Conservation (phyloP, 1,139 yeast species). For the Geotrichum fermentans region DNA sequence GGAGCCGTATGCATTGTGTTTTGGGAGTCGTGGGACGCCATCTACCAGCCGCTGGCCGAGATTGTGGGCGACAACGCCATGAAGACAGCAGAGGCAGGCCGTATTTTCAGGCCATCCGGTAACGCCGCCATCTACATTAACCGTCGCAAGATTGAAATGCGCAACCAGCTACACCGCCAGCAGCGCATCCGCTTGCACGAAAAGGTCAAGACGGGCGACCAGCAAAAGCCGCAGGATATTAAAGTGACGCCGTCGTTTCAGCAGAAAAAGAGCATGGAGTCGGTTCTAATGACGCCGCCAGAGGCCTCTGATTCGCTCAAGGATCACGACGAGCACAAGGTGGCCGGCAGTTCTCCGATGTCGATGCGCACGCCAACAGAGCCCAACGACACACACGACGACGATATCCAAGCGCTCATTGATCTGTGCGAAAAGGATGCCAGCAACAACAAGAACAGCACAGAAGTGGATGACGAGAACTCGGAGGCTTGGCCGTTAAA, state of each 20-base stretch:
- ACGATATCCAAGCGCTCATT: slow-evolving; percentile 5
- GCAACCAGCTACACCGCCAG: slow-evolving; percentile 8
- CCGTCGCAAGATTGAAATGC: slow-evolving; percentile 26
- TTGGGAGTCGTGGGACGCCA: slow-evolving; percentile 37
- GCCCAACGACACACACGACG: not conserved
- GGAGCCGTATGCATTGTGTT: slow-evolving; percentile 37
- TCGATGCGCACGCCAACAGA: not conserved
- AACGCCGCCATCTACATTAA: slow-evolving; percentile 34
- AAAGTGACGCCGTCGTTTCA: slow-evolving; percentile 3
- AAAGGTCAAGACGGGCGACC: not conserved
- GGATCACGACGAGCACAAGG: not conserved
- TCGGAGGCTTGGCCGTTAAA: slow-evolving; percentile 17
- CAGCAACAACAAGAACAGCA: not conserved
- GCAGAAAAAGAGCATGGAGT: not conserved
- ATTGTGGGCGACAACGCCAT: slow-evolving; percentile 32
- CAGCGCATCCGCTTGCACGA: slow-evolving; percentile 10
- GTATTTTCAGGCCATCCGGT: slow-evolving; percentile 35
- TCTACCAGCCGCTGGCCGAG: slow-evolving; percentile 32
- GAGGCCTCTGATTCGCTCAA: not conserved
- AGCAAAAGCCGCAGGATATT: not conserved
- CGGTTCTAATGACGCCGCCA: slow-evolving; percentile 5
- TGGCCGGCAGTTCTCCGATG: not conserved
- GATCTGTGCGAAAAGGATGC: slow-evolving; percentile 1
- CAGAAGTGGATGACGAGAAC: slow-evolving; percentile 1
- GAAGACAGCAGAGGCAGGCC: slow-evolving; percentile 31